Evolutionary conservation across 176 grass and related monocot species (phyloP), one percentile per base, ranked within the genome.

Genomic region (Poa pratensis): DNA sequence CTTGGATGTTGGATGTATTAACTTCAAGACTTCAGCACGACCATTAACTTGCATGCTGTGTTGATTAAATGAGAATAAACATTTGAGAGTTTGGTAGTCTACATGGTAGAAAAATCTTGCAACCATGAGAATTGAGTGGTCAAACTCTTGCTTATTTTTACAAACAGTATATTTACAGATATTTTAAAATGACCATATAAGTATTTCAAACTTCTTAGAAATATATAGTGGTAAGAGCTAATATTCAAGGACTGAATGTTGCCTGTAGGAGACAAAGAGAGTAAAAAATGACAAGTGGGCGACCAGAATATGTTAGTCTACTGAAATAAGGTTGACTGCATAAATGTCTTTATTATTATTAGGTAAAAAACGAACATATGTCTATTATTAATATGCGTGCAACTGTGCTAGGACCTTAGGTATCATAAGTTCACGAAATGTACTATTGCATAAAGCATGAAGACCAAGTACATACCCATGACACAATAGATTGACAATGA

Each of bases 401-500:
- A 14, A 70, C 27, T 16, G 39, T 74, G 18, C 55, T 45, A 49
- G 20, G 75, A 63, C 14, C 28, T 50, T 32, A 75, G 40, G 55
- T 19, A 75, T 30, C 39, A 27, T 11, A 46, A 22, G 19, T 63
- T 83, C 3, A 48, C 10, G 5, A 30, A 50, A 83, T 35, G 11
- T 51, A 64, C 3, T 49, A 11, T 28, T 42, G 69, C 14, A 62
- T 61, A 48, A 45, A 34, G 1, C 0, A 39, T 2, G 9, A n/a
- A 66, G 59, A 35, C 32, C 78, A 66, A 67, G n/a, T 43, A 45
- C 63, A 69, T 91, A 95, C 93, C 93, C 93, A 95, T 87, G 86
- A 90, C 19, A 95, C 90, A 52, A 92, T 88, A 32, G 93, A 95
- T 85, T 95, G 90, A 46, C 83, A 90, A 18, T 92, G 84, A 78